Conservation (phyloP, 768 basidiomycete genomes). For the Rhodosporidiobolus sp. region DNA sequence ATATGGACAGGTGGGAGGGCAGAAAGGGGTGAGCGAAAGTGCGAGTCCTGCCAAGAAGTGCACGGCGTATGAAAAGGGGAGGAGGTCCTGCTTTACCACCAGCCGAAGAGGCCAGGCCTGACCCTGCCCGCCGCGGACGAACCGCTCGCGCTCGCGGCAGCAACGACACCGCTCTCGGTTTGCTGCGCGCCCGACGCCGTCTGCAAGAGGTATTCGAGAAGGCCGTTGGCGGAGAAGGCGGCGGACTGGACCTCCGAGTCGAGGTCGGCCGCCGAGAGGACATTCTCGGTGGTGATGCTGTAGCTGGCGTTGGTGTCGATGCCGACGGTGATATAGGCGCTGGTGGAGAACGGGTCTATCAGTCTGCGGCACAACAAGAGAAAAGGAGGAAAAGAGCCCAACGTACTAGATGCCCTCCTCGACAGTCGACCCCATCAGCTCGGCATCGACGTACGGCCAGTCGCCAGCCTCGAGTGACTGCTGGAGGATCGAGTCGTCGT, state of each 20-base stretch:
- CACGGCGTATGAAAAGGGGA: too few relatives aligned
- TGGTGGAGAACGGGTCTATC: background rate
- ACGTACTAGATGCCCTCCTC: constrained; percentile 21
- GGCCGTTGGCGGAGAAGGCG: constrained; percentile 13
- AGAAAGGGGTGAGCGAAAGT: too few relatives aligned
- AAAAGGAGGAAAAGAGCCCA: background rate
- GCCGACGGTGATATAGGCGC: constrained; percentile 29
- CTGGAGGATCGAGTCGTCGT: constrained; percentile 47
- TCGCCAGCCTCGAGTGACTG: constrained; percentile 42
- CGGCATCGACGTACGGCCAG: constrained; percentile 46
- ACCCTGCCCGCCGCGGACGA: too few relatives aligned
- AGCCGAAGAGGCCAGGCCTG: too few relatives aligned
- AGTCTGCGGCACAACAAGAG: background rate
- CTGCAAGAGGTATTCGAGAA: background rate
- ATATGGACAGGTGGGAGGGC: too few relatives aligned
- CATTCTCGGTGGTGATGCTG: constrained; percentile 9
- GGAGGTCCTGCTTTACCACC: too few relatives aligned
- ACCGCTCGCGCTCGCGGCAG: too few relatives aligned
- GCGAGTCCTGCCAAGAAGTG: too few relatives aligned
- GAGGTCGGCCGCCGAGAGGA: constrained; percentile 13
- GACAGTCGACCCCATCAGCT: constrained; percentile 35
- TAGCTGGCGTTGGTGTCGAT: constrained; percentile 14
- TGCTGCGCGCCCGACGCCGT: too few relatives aligned
- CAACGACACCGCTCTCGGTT: too few relatives aligned
- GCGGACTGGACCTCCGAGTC: background rate